Evolutionary conservation across 2,329 filamentous ascomycete genomes (phyloP), one percentile per base, ranked within the genome.

Genomic region (Epichloe coenophiala): DNA sequence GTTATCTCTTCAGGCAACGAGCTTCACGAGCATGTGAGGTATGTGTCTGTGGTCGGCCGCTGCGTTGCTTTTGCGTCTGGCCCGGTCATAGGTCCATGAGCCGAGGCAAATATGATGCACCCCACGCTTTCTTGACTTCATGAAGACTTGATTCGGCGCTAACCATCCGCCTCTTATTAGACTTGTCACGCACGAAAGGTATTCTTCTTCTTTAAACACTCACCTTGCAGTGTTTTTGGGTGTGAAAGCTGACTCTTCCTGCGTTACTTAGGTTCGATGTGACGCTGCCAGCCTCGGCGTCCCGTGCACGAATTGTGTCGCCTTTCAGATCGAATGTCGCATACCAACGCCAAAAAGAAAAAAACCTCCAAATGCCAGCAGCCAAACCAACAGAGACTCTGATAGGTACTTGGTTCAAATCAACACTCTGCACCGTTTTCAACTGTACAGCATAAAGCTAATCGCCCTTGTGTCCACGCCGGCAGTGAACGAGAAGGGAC

Each of bases 101-200:
- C 73, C 73, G 73, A 76, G 73, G 73, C 69, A 75, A 68, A 65
- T 35, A 43, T 35, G 38, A 46, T 39, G 38, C 46, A 54, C 53
- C 53, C 53, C 58, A 58, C 58, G 60, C 59, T 65, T 36, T 63
- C 56, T 62, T 60, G 55, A 57, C 54, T 46, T 56, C 54, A 45
- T 55, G 43, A 52, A 40, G 51, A 57, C 69, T 48, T 42, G 47
- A 45, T 40, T 52, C 48, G 40, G 35, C 52, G 54, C 59, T 61
- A 51, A 61, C 52, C 38, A 45, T 54, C 27, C 43, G 55, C 51
- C 52, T 49, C 45, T 53, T 46, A 53, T 43, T 46, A 94, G 90
- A 96, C 91, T 60, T 97, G 91, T 67, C 93, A 97, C 73, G 86
- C 91, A 54, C 80, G 91, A 76, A 97, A 97, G 80, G 91, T 96